Evolutionary conservation across 495 filamentous ascomycete genomes (phyloP), one percentile per base, ranked within the genome.

Genomic region (Aspergillus panamensis): DNA sequence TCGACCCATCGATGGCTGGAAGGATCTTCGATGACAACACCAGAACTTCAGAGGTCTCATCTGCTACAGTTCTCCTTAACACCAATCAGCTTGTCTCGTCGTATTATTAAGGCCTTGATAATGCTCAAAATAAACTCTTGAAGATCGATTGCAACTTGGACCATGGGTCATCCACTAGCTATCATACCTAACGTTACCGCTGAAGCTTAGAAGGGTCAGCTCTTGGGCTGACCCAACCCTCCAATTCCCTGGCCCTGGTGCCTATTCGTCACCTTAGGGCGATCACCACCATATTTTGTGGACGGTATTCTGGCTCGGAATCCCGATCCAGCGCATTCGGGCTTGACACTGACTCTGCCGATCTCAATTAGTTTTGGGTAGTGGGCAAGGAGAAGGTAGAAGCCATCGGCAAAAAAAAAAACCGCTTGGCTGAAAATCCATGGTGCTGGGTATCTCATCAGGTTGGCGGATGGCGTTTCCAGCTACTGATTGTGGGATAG

Each of bases 81-180:
- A 5, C 47, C 47, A 30, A 31, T 31, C 47, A 30, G 10, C 25
- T 4, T 8, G 47, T 14, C 20, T 6, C 13, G 47, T 29, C 16
- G 42, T 45, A 20, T 45, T 45, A 20, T 19, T 45, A 45, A 45
- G 42, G 17, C 20, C 9, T 17, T 31, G 47, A 29, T 56, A 56
- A 48, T 56, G 48, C 17, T 32, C 14, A 17, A 30, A 56, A 56
- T 48, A 56, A 56, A 43, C 53, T 56, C 44, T 19, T 49, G 31
- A 29, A 16, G 53, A 48, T 48, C 44, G 40, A 20, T 45, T 45
- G 42, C 42, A 45, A 45, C 42, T 45, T 45, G 5, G 42, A 45
- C 42, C 42, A 45, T 20, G 42, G 25, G 42, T 45, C 42, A 45
- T 45, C 42, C 9, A n/a, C 42, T 17, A 19, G 0, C 42, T 8